Base-by-base conservation (phyloP, 2,329 filamentous ascomycete genomes). In the Ophiostoma sp. region DNA sequence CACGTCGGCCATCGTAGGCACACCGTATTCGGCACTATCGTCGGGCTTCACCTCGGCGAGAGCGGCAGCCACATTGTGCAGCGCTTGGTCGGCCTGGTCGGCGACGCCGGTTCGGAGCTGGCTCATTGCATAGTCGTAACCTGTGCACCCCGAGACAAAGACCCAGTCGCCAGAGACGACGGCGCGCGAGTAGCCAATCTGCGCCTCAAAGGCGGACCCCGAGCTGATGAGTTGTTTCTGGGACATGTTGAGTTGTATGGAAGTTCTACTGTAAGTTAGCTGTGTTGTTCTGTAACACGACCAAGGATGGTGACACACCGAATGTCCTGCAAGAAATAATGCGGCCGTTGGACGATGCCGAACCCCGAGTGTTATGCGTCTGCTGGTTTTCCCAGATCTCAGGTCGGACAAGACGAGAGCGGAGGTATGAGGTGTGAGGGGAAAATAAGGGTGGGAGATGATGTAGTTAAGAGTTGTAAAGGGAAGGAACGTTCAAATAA, bases 101-200 rank as follows among this genome's bases (percentile, higher is more conserved):
- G 79, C 81, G 17, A 87, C 82, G 72, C 84, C 80, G 0, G 22
- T 2, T 17, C 19, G 28, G 71, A 88, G 85, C 28, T 77, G 73
- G 19, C 83, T 83, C 0, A 85, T 86, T 19, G 79, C 76, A 77
- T 88, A 87, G 78, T 88, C 80, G 78, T 88, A 74, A 22, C 87
- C 87, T 2, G 87, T 88, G 50, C 86, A 88, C 0, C 87, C 87
- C 1, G 87, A 87, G 3, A 88, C 85, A 72, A 87, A 84, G 12
- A 88, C 79, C 82, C 84, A 85, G 69, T 85, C 85, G 12, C 85
- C 86, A 0, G 82, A 80, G 22, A 87, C 82, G 2, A 88, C 85
- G 48, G 86, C 87, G 68, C 87, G 83, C 39, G 86, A 88, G 78
- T 88, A 88, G 69, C 85, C 86, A 71, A 88, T 88, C 75, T 85